These are phyloP conservation scores for Coemansia sp. DNA, from an alignment of 192 early-diverging fungal genomes.

Conservation along the genomic window DNA sequence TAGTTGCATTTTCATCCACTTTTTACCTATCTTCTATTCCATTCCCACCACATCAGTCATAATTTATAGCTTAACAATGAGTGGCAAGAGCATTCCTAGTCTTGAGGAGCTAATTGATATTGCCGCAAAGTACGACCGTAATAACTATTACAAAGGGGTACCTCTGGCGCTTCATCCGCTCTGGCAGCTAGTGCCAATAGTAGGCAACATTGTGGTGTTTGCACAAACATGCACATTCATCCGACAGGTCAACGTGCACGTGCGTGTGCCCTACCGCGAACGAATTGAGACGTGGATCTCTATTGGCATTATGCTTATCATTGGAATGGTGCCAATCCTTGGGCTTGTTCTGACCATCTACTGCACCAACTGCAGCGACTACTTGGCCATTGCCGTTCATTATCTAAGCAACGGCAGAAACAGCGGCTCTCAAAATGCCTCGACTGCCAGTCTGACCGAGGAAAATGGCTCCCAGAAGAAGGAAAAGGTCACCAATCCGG, in stretches of 20 bases:
- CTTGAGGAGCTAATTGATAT: background rate
- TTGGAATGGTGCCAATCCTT: conserved; percentile 46
- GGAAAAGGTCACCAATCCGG: background rate
- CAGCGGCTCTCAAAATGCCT: background rate
- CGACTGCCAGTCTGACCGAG: background rate
- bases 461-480: background rate
- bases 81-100: background rate
- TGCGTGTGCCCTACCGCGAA: conserved; percentile 24
- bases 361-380: conserved; percentile 39
- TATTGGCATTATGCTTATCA: conserved; percentile 23
- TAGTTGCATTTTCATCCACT: conserved; percentile 11
- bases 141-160: conserved; percentile 12
- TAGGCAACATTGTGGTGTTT: conserved; percentile 45
- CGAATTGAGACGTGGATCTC: conserved; percentile 33
- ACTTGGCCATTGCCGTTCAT: conserved; percentile 23
- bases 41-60: background rate
- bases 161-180: conserved; percentile 30
- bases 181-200: conserved; percentile 34
- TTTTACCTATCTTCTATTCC: no score
- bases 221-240: conserved; percentile 28
- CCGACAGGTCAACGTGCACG: conserved; percentile 16
- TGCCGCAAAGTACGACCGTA: conserved; percentile 26
- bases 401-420: background rate
- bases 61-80: background rate
- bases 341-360: conserved; percentile 31